These are phyloP conservation scores for Pythium phragmitis DNA, from an alignment of 352 stramenopile genomes.

Conservation along the genomic window DNA sequence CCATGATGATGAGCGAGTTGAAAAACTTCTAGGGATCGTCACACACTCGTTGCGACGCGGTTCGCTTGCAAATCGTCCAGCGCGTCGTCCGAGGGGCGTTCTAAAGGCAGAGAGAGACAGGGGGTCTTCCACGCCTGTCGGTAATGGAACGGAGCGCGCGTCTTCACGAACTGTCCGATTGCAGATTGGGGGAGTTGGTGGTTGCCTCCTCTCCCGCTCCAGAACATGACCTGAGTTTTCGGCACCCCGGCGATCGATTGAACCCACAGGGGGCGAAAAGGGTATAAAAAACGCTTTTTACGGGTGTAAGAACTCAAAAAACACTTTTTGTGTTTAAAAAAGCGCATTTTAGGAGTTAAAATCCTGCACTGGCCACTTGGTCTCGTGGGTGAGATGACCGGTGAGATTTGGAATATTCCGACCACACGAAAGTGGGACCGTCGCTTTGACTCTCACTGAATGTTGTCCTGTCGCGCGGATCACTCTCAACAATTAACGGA, in stretches of 20 bases:
- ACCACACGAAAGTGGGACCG: constrained; percentile 1
- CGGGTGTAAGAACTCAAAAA: background rate
- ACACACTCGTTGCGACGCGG: background rate
- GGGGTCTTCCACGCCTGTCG: background rate
- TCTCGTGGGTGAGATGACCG: background rate
- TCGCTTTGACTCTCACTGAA: background rate
- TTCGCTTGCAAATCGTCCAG: background rate
- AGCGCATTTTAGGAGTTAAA: constrained; percentile 1
- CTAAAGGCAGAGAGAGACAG: background rate
- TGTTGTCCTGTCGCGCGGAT: constrained; percentile 10
- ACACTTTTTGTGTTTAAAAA: background rate
- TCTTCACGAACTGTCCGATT: constrained; percentile 4
- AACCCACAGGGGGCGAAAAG: constrained; percentile 11
- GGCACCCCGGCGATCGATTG: background rate
- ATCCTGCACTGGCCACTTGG: constrained; percentile 13
- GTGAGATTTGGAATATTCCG: constrained; percentile 12
- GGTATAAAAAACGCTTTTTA: constrained; percentile 1
- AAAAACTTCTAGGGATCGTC: background rate
- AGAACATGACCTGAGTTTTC: constrained; percentile 11
- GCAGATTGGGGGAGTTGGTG: constrained; percentile 1
- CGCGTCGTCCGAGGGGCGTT: background rate
- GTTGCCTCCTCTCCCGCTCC: constrained; percentile 4
- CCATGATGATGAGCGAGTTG: background rate
- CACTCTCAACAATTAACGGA: constrained; percentile 10
- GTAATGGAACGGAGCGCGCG: background rate